Evolutionary conservation across 208 protist species (phyloP).

Genomic region (Blastocrithidia nonstop): DNA sequence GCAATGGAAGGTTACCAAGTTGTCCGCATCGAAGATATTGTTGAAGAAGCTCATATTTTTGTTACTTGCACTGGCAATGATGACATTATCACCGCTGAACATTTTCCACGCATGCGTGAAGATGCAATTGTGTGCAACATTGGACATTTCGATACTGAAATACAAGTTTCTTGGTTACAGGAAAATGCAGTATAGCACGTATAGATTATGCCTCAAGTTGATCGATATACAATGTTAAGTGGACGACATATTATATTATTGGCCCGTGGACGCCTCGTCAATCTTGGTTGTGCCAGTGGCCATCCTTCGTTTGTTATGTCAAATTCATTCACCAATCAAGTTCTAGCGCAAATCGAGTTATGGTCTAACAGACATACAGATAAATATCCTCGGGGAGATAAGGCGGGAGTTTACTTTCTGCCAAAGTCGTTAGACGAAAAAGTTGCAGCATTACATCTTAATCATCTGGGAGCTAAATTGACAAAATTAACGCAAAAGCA

Average conservation of each 20-base stretch:
- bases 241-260: constrained; percentile 93
- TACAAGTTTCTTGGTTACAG: constrained; percentile 94
- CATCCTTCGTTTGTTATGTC: constrained; percentile 99
- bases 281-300: constrained; percentile 98
- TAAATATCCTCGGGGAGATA: constrained; percentile 89
- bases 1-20: constrained; percentile 98
- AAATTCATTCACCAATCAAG: constrained; percentile 99
- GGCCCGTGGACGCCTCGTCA: constrained; percentile 95
- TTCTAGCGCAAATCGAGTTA: constrained; percentile 98
- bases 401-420: constrained; percentile 93
- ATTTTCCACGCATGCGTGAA: constrained; percentile 98
- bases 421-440: constrained; percentile 99
- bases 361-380: constrained; percentile 85
- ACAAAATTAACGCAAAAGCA: constrained; percentile 92
- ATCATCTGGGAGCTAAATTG: constrained; percentile 94
- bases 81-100: constrained; percentile 94
- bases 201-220: constrained; percentile 99
- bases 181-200: constrained; percentile 80
- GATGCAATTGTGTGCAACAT: constrained; percentile 99
- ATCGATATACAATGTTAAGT: constrained; percentile 92
- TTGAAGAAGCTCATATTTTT: constrained; percentile 90
- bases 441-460: constrained; percentile 96
- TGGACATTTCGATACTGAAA: constrained; percentile 99
- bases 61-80: constrained; percentile 97
- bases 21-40: constrained; percentile 89